Evolutionary conservation across 495 filamentous ascomycete species (phyloP), one percentile per base, ranked within the genome.

Genomic region (Cercophora newfieldiana): DNA sequence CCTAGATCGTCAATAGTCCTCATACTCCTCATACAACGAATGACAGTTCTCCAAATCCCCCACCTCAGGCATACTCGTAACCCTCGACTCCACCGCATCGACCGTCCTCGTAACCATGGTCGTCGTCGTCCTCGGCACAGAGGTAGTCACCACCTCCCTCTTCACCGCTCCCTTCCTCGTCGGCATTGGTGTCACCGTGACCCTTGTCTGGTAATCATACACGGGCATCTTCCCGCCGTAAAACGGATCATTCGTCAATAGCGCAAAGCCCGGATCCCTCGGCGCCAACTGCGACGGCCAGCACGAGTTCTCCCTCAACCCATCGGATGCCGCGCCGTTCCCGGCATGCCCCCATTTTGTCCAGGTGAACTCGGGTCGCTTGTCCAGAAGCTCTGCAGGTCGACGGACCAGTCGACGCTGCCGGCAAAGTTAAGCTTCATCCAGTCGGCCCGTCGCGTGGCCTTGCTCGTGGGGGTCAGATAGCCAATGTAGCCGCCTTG

Each of bases 341-440:
- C 31, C 44, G 54, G 54, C 48, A 26, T 66, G 57, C 8, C 47
- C 64, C 44, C 29, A 66, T 22, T 22, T 26, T 16, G 64, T 60
- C 33, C 57, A 51, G 19, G 47, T 66, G 56, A 59, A 66, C 47
- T 54, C 57, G 56, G 64, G 56, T 3, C 30, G 55, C 28, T 44
- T 21, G 47, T 61, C 29, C n/a, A 66, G 30, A 33, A 33, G 30
- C 30, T 33, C 30, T 33, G 63, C 55, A 81, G 60, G 59, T 81
- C 79, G 31, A 72, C 63, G 26, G 79, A 78, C 78, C 78, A 82
- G 55, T 80, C 74, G 19, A 26, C 66, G 6, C 64, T 77, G 12
- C 79, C 79, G 2, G 31, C 68, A 37, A 81, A 72, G 31, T 76
- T 74, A 25, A 62, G 33, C 0, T 16, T 21, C 33, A 69, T 54